Conservation (phyloP, 1,284 basidiomycete genomes). For the Apiotrichum mycotoxinovorans region DNA sequence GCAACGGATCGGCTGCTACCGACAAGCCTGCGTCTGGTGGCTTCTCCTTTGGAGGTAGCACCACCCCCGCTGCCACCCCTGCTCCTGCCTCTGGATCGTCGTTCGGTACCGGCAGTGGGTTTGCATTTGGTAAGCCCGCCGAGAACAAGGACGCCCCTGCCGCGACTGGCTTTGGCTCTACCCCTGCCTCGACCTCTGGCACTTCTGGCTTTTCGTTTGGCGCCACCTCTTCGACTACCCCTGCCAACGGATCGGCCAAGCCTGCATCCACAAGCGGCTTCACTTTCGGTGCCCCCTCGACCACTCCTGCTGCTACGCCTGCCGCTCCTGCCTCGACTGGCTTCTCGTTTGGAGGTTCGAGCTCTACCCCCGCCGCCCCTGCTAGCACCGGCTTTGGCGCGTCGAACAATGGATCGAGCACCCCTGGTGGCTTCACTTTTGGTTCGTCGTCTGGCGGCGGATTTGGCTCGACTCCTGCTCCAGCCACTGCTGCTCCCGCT, state of each 20-base stretch:
- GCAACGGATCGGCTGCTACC: background rate
- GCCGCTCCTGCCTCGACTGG: constrained; percentile 3
- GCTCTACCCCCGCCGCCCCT: background rate
- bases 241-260: background rate
- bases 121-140: background rate
- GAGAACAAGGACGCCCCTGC: constrained; percentile 1
- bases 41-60: constrained; percentile 21
- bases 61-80: constrained; percentile 7
- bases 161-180: constrained; percentile 3
- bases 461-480: background rate
- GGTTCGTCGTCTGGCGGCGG: background rate
- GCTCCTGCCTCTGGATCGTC: background rate
- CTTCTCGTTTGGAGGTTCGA: constrained; percentile 7
- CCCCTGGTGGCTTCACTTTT: background rate
- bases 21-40: constrained; percentile 13
- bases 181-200: constrained; percentile 3
- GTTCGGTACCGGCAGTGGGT: constrained; percentile 9
- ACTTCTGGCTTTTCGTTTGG: constrained; percentile 11
- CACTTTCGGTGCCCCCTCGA: constrained; percentile 4
- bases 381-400: background rate
- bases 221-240: constrained; percentile 18
- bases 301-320: background rate
- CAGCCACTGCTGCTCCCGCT: constrained; percentile 6
- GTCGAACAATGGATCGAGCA: background rate
- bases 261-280: background rate